phyloP scores from a whole-genome alignment of 176 grass and related monocot species.

The Ensete ventricosum region DNA sequence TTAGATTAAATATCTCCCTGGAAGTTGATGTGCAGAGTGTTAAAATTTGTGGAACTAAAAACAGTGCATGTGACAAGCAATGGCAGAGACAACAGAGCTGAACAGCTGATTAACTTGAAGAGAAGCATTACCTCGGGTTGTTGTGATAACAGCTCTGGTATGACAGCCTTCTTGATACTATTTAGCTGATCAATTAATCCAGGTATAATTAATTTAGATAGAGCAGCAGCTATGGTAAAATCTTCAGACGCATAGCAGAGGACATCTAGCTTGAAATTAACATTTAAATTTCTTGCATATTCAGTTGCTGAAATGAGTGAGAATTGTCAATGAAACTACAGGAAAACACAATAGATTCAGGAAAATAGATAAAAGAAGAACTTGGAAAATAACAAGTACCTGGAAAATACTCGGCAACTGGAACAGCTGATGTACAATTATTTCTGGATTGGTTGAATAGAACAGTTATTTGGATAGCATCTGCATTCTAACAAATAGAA shows the following conservation, averaged over 20 bases:
- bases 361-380: background rate
- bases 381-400: conserved; percentile 31
- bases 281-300: conserved; percentile 35
- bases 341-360: conserved; percentile 1
- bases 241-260: conserved; percentile 64
- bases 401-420: conserved; percentile 63
- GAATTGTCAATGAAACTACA: background rate
- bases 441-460: conserved; percentile 55
- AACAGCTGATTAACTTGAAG: background rate
- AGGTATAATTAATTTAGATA: conserved; percentile 70
- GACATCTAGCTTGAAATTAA: conserved; percentile 73
- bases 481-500: conserved; percentile 70
- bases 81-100: background rate
- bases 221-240: conserved; percentile 39
- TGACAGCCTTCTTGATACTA: conserved; percentile 45
- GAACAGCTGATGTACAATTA: conserved; percentile 30
- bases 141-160: conserved; percentile 40
- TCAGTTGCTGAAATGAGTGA: conserved; percentile 41
- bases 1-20: too few relatives aligned
- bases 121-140: conserved; percentile 44
- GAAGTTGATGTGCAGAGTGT: too few relatives aligned
- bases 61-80: background rate
- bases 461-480: conserved; percentile 59
- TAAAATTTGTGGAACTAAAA: background rate
- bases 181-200: conserved; percentile 66